Evolutionary conservation across 2,329 filamentous ascomycete genomes (phyloP).

Genomic region (Fonsecaea nubica): DNA sequence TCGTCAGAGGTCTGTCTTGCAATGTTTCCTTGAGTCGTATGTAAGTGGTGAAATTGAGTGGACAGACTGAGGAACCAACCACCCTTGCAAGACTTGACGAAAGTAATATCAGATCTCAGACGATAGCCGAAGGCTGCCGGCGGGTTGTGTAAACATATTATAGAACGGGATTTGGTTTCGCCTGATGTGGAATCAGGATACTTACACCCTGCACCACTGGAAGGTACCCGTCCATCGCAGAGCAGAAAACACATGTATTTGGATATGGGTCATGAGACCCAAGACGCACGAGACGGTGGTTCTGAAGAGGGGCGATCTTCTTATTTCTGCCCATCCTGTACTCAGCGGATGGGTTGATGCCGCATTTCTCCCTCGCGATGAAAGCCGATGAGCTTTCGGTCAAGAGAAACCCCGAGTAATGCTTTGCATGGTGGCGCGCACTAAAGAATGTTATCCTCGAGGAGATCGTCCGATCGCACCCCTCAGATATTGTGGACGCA

Average conservation of each 20-base stretch:
- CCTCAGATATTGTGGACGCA: background rate
- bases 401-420: background rate
- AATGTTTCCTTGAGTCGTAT: no score
- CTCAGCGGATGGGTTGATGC: background rate
- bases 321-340: background rate
- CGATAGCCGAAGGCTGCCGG: background rate
- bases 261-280: background rate
- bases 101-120: background rate
- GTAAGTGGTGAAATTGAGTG: background rate
- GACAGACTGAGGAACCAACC: background rate
- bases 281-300: background rate
- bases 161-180: constrained; percentile 33
- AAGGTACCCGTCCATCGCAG: constrained; percentile 36
- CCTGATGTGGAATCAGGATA: constrained; percentile 25
- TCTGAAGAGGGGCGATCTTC: background rate
- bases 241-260: constrained; percentile 15
- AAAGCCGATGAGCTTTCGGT: background rate
- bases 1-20: background rate
- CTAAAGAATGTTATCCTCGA: background rate
- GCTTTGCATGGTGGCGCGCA: background rate
- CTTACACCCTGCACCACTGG: constrained; percentile 35
- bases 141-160: background rate
- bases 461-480: background rate
- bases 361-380: background rate
- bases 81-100: background rate